Base-by-base conservation (phyloP, 768 basidiomycete species). In the Calocybe indica region DNA sequence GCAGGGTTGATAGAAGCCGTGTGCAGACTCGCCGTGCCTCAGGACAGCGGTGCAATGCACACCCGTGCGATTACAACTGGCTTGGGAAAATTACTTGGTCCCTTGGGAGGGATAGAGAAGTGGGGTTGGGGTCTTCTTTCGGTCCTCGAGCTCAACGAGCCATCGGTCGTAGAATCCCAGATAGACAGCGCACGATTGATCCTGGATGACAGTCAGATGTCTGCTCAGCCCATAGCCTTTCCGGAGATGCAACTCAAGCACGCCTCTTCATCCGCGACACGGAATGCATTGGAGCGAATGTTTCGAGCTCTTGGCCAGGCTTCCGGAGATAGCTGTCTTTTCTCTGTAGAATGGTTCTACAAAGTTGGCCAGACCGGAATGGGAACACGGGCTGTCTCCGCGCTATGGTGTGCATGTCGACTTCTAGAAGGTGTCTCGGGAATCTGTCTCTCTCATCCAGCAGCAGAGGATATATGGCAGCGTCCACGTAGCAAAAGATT, bases 51-150 rank as follows among this genome's bases (percentile, higher is more conserved):
- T 45, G 40, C 55, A 9, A 39, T 50, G n/a, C 35, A 52, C 6
- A 59, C 67, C 10, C 55, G 76, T 29, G 57, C 68, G 1, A 71
- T 88, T 32, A 71, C 77, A 10, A 62, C 69, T 11, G 74, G 71
- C 9, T 68, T 90, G 2, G 78, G 74, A 6, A 77, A 75, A 46
- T 71, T 92, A 5, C 73, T 95, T 1, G 92, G 92, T 3, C 85
- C 92, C 1, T 76, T 69, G 0, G 91, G 92, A 5, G 85, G 88
- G 0, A 80, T 96, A 12, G 92, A 96, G 56, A 83, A 83, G 62
- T 98, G 93, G 95, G 89, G 92, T 4, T 92, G 88, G 85, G 78
- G 79, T 41, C 59, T 99, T 4, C 73, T 98, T 29, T 78, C 80
- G 0, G 88, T 86, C n/a, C 67, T 97, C 35, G 84, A 92, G 54